Percentiles rank a stretch among this genome's conserved stretches.
Evolutionary conservation across 306 rosid genomes (phyloP).

Genomic region (Quercus mongolica): DNA sequence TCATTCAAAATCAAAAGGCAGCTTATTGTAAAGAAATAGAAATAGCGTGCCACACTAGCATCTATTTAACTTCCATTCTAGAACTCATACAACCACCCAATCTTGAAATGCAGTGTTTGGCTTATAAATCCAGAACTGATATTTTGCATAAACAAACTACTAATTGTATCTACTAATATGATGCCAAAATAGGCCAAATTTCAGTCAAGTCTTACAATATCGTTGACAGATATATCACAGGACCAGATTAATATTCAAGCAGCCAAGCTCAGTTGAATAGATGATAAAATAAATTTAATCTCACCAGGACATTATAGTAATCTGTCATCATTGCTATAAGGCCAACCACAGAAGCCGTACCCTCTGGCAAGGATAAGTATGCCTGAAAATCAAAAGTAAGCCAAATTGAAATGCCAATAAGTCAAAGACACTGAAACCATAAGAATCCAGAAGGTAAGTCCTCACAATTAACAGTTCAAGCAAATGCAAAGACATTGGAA

Average conservation of each 20-base stretch:
- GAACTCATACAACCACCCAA: not conserved
- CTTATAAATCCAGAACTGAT: not conserved
- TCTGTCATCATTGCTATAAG: slow-evolving; percentile 84
- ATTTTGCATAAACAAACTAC: not conserved
- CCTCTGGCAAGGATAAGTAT: slow-evolving; percentile 88
- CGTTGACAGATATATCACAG: not conserved
- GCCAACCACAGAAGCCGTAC: slow-evolving; percentile 83
- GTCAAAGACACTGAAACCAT: slow-evolving; percentile 7
- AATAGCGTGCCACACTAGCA: not conserved
- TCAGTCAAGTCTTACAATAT: not conserved
- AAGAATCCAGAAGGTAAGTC: slow-evolving; percentile 6
- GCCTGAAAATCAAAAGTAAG: slow-evolving; percentile 48
- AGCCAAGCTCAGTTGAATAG: slow-evolving; percentile 4
- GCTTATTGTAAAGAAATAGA: not conserved
- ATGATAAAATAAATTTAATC: slow-evolving; percentile 11
- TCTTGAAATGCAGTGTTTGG: not conserved
- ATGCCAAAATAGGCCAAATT: not conserved
- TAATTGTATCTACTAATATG: not conserved
- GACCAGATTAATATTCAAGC: slow-evolving; percentile 1
- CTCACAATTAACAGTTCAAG: not conserved
- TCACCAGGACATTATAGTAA: slow-evolving; percentile 77
- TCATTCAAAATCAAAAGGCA: not conserved
- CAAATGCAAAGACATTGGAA: not conserved
- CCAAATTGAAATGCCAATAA: slow-evolving; percentile 3
- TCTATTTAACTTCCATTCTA: not conserved